Evolutionary conservation across 345 rosid genomes (phyloP), one percentile per base, ranked within the genome.

Genomic region (Eucalyptus coolabah): DNA sequence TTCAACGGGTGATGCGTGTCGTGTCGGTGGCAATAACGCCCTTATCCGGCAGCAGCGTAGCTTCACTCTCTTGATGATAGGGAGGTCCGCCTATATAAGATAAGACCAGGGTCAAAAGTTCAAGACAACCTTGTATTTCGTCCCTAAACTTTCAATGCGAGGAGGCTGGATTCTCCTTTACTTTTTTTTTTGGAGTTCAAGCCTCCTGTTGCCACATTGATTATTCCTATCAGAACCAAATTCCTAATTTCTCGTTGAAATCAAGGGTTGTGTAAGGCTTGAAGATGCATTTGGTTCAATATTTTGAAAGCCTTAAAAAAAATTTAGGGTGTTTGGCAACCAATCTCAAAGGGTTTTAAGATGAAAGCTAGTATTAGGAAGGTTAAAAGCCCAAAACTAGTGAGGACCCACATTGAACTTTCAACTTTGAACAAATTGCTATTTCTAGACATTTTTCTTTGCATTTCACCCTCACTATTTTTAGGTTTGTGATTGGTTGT

Each of bases 251-350:
- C 13, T 67, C 4, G 12, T 32, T 32, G 19, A 65, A 30, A 65
- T 65, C 3, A 16, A 30, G 72, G 37, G 37, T n/a, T 32, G 18
- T n/a, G 37, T n/a, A 65, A 15, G 42, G 81, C 7, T 69, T 53
- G 5, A 21, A 53, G 2, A 4, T 53, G 59, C 11, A 53, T 53
- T 53, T 53, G 9, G 1, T 53, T 53, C 2, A 53, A 2, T 1
- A 4, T 21, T 53, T 53, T 21, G 1, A 53, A 53, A 53, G 5
- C 2, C 1, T 3, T 21, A 1, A 5, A 21, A 1, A 53, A 21
- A 8, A 8, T 53, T 19, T 21, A 53, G 59, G 26, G 5, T 19
- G 5, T 53, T 53, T 19, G 26, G 11, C 11, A 53, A 53, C 26
- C 59, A 8, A 19, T 53, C 11, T 53, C 59, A 53, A 53, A 53